A percentile compares a stretch with the other conserved stretches of the same genome.
phyloP scores from a whole-genome alignment of 768 basidiomycete genomes.

The Tylopilus sp. region DNA sequence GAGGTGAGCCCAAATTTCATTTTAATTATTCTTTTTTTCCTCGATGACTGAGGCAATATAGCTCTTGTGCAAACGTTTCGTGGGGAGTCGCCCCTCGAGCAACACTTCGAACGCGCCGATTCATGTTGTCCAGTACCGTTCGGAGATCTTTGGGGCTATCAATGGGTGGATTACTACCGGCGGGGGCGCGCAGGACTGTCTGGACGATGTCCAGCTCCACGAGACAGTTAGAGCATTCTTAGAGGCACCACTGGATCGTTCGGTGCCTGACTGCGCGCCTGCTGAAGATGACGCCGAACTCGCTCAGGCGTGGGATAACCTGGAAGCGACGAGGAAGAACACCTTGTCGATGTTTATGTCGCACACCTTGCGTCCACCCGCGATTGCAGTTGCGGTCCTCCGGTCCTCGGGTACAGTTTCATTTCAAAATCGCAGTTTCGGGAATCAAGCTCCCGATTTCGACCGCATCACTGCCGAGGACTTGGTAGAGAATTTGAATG shows the following conservation, averaged over 20 bases:
- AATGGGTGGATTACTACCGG: constrained; percentile 72
- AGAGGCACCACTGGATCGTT: constrained; percentile 50
- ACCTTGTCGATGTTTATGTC: constrained; percentile 47
- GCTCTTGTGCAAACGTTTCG: constrained; percentile 75
- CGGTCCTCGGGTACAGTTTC: constrained; percentile 13
- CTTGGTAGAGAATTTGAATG: constrained; percentile 74
- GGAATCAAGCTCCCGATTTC: constrained; percentile 53
- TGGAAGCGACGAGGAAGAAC: constrained; percentile 41
- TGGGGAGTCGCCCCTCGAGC: constrained; percentile 45
- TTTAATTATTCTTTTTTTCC: background rate
- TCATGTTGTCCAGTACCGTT: constrained; percentile 48
- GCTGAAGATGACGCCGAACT: constrained; percentile 41
- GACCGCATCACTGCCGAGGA: constrained; percentile 64
- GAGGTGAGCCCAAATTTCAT: constrained; percentile 49
- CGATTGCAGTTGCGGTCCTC: constrained; percentile 25
- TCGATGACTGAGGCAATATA: constrained; percentile 26
- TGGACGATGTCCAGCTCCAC: constrained; percentile 68
- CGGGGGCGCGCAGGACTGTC: constrained; percentile 73
- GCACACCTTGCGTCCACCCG: constrained; percentile 60
- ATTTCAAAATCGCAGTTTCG: constrained; percentile 24
- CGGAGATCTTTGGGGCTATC: constrained; percentile 60
- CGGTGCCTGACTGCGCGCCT: constrained; percentile 37
- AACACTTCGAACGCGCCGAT: constrained; percentile 40
- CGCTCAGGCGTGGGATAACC: constrained; percentile 41
- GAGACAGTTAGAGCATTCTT: constrained; percentile 59